Percentiles rank a stretch among this genome's conserved stretches.
Conservation (phyloP, 768 basidiomycete species). For the Phanerochaete carnosa region DNA sequence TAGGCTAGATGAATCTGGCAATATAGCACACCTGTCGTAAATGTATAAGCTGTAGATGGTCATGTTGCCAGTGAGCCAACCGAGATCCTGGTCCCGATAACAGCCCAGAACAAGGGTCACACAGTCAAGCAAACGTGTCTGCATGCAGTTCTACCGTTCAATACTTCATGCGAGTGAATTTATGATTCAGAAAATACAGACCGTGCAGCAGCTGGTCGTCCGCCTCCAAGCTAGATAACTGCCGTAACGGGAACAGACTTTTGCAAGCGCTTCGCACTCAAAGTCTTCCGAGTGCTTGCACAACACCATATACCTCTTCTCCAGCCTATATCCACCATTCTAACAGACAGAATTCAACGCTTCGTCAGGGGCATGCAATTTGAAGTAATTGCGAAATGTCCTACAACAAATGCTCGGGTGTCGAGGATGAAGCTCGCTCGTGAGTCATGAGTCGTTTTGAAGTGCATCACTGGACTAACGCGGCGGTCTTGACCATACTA, state of each 20-base stretch:
- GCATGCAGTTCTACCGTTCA: not conserved
- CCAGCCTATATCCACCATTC: not conserved
- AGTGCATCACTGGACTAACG: not conserved
- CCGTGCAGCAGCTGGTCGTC: not conserved
- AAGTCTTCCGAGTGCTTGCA: not conserved
- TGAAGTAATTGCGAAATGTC: constrained; percentile 76
- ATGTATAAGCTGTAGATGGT: constrained; percentile 93
- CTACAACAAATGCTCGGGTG: constrained; percentile 78
- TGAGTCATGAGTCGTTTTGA: constrained; percentile 32
- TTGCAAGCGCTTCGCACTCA: not conserved
- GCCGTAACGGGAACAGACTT: not conserved
- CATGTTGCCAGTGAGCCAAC: constrained; percentile 45
- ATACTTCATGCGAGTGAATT: not conserved
- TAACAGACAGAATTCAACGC: not conserved
- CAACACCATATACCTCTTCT: not conserved
- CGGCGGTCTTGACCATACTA: constrained; percentile 25
- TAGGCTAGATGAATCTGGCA: not conserved
- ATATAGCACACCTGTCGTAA: constrained; percentile 69
- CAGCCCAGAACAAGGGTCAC: not conserved
- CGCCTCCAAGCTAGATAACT: not conserved
- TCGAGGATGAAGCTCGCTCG: constrained; percentile 83
- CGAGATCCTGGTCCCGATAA: not conserved
- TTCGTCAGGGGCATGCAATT: constrained; percentile 61
- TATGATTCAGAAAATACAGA: not conserved
- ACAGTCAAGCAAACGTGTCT: not conserved